Percentiles rank a stretch among this genome's conserved stretches.
These are phyloP conservation scores for Xylariaceae sp. DNA, from an alignment of 2,329 filamentous ascomycete species.

Conservation along the genomic window DNA sequence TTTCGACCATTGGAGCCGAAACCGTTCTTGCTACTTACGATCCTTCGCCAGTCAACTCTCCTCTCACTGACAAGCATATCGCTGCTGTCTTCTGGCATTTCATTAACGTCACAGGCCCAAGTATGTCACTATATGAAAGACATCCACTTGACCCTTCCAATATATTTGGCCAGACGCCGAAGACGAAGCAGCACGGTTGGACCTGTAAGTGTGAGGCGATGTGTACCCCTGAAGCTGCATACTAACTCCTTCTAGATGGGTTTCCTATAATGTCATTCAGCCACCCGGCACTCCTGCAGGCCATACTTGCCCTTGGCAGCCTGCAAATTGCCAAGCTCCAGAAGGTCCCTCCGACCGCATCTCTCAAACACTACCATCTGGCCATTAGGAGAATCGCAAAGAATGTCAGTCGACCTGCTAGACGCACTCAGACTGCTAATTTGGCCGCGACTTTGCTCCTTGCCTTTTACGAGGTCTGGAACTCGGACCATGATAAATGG, in stretches of 20 bases:
- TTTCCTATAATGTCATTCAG: constrained; percentile 78
- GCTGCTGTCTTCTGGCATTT: constrained; percentile 87
- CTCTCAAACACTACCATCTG: constrained; percentile 87
- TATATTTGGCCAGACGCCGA: constrained; percentile 57
- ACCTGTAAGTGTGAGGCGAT: constrained; percentile 33
- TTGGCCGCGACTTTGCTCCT: constrained; percentile 83
- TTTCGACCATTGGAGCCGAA: constrained; percentile 44
- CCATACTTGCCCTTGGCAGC: constrained; percentile 81
- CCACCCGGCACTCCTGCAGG: constrained; percentile 82
- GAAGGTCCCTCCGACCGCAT: constrained; percentile 66
- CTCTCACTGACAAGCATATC: constrained; percentile 73
- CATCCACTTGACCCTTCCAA: constrained; percentile 68
- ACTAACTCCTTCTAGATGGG: constrained; percentile 51
- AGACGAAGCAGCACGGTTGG: constrained; percentile 61
- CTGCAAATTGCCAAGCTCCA: constrained; percentile 84
- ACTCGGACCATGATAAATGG: constrained; percentile 93
- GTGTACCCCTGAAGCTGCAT: neutral
- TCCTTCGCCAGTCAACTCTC: constrained; percentile 60
- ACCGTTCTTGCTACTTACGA: constrained; percentile 59
- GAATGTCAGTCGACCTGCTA: constrained; percentile 63
- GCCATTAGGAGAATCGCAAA: constrained; percentile 72
- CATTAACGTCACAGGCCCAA: constrained; percentile 79
- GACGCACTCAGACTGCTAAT: constrained; percentile 70
- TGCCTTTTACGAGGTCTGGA: constrained; percentile 91
- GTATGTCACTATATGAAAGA: constrained; percentile 81